Percentiles rank a stretch among this genome's conserved stretches.
These are phyloP conservation scores for Cronartium ribicola DNA, from an alignment of 1,284 basidiomycete species.

Conservation along the genomic window DNA sequence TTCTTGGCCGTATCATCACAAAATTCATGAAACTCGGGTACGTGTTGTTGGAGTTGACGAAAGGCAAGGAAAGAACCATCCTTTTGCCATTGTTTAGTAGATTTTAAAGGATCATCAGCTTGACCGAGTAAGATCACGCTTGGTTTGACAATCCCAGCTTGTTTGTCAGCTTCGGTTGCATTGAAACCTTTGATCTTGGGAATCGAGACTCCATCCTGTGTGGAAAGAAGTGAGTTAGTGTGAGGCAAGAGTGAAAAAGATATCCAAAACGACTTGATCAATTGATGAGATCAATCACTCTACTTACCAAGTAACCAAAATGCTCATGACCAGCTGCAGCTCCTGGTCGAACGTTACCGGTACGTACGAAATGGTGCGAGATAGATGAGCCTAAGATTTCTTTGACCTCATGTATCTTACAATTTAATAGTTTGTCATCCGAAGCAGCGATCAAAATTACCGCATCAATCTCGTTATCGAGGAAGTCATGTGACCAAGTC, in stretches of 20 bases:
- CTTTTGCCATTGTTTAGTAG: slow-evolving; percentile 26
- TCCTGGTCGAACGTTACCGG: neutral
- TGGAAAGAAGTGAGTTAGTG: neutral
- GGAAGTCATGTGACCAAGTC: slow-evolving; percentile 33
- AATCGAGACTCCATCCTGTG: slow-evolving; percentile 33
- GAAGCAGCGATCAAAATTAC: slow-evolving; percentile 33
- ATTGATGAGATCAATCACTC: slow-evolving; percentile 1
- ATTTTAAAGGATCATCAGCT: slow-evolving; percentile 5
- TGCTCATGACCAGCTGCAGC: slow-evolving; percentile 1
- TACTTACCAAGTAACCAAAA: neutral
- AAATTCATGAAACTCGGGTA: slow-evolving; percentile 38
- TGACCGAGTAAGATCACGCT: slow-evolving; percentile 38
- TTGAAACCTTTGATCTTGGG: slow-evolving; percentile 23
- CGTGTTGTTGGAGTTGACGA: slow-evolving; percentile 34
- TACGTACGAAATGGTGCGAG: neutral
- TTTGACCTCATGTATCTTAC: slow-evolving; percentile 11
- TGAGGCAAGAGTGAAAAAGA: neutral
- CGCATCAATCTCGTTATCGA: slow-evolving; percentile 21
- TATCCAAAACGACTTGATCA: slow-evolving; percentile 23
- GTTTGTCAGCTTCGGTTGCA: slow-evolving; percentile 13
- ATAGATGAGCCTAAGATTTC: neutral
- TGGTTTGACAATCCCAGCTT: slow-evolving; percentile 37
- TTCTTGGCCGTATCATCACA: slow-evolving; percentile 24
- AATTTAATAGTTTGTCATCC: neutral
- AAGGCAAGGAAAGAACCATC: slow-evolving; percentile 37